phyloP scores from a whole-genome alignment of 169 alveolate species.

The Condylostoma magnum region DNA sequence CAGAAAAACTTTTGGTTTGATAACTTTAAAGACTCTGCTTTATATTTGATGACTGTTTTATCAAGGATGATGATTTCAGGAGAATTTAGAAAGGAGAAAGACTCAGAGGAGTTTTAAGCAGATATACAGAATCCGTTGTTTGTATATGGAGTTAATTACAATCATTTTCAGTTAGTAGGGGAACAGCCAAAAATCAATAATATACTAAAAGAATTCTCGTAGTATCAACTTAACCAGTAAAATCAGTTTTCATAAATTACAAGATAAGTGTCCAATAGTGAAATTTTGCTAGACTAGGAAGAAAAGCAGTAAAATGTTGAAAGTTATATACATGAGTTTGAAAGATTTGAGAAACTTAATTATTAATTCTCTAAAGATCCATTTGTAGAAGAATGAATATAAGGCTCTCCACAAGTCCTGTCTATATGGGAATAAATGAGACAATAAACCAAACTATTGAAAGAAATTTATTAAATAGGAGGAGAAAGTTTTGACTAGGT shows the following conservation, averaged over 20 bases:
- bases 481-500: conserved; percentile 21
- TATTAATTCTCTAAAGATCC: neutral
- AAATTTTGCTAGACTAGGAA: too few relatives aligned
- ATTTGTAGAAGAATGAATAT: conserved; percentile 17
- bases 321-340: too few relatives aligned
- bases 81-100: neutral
- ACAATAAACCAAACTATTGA: conserved; percentile 4
- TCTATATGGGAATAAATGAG: conserved; percentile 9
- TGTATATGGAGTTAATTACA: conserved; percentile 22
- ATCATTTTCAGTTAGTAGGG: too few relatives aligned
- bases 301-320: too few relatives aligned
- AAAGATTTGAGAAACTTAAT: too few relatives aligned
- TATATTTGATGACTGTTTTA: conserved; percentile 2
- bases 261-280: too few relatives aligned
- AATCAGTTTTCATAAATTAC: too few relatives aligned
- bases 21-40: conserved; percentile 10
- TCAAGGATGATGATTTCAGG: neutral
- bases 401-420: neutral
- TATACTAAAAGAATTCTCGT: too few relatives aligned
- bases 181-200: too few relatives aligned
- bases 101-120: neutral
- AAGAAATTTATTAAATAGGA: neutral
- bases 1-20: neutral
- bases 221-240: too few relatives aligned
- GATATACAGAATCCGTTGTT: neutral